Evolutionary conservation across 192 early-diverging fungal species (phyloP), one percentile per base, ranked within the genome.

Genomic region (Mortierella hygrophila): DNA sequence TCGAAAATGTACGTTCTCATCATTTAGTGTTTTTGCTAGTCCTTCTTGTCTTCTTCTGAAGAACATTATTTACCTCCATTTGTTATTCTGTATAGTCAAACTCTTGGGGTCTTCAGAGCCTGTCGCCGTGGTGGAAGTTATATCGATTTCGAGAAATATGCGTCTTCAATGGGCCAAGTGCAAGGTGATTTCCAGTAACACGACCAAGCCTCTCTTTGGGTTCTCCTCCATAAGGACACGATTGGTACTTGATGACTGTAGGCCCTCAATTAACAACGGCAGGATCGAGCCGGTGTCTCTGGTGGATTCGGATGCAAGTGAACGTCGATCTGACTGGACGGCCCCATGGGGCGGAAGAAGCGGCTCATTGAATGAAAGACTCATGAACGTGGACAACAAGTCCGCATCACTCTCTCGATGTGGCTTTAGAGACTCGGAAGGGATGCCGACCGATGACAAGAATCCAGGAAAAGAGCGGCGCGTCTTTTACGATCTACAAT

Each of bases 71-170:
- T 46, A 20, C 11, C 73, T 18, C 20, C 37, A 3, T 10, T 35
- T 26, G 5, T 35, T 49, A 9, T 49, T 20, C 23, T 20, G 18
- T 20, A 10, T 77, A 85, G 74, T 44, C 35, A 74, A 76, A n/a
- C 6, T 54, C 23, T 80, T 85, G 65, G 83, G 72, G 70, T 76
- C 75, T 10, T 80, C 84, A 69, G 79, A 86, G 7, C 84, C 84
- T 2, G 4, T 86, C 8, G 84, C 68, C 3, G 32, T 71, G 8
- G 52, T 86, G 4, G 75, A 70, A 41, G 41, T 81, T 23, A 38
- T 26, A 23, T 9, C 42, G 18, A 74, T 86, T 3, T 73, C 70
- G 6, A 68, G 71, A 32, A 54, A 77, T 15, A 37, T 74, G 13
- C 29, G 52, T 20, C 54, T 86, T 11, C 84, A 81, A 52, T 86